phyloP scores from a whole-genome alignment of 768 basidiomycete genomes.

The Termitomyces sp. region DNA sequence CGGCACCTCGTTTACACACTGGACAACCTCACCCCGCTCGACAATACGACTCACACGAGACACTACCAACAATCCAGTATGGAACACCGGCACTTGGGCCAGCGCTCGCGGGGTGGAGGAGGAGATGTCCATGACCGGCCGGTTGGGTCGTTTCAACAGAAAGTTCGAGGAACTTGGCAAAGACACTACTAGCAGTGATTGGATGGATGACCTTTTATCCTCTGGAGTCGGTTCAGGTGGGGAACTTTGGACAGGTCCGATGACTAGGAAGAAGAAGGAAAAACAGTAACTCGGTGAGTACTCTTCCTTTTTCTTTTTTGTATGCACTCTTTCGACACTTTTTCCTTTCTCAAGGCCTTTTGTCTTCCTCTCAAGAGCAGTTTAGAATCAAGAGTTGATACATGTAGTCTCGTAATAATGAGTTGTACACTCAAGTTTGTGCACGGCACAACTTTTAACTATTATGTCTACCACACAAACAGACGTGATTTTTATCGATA shows the following conservation, averaged over 20 bases:
- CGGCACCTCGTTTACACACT: conserved; percentile 83
- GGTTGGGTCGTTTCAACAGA: conserved; percentile 76
- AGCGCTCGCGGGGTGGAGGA: conserved; percentile 54
- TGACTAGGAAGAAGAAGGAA: conserved; percentile 9
- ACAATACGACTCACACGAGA: conserved; percentile 77
- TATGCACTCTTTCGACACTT: background rate
- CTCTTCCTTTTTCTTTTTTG: too few relatives aligned
- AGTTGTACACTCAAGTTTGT: background rate
- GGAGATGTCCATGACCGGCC: conserved; percentile 66
- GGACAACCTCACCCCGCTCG: conserved; percentile 84
- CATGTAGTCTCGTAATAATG: background rate
- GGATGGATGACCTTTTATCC: conserved; percentile 25
- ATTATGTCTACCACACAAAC: conserved; percentile 8
- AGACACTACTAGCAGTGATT: conserved; percentile 27
- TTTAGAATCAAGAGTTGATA: background rate
- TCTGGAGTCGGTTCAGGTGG: conserved; percentile 10
- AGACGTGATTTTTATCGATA: conserved; percentile 42
- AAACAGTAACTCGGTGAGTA: background rate
- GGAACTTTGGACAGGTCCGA: conserved; percentile 8
- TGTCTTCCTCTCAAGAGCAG: background rate
- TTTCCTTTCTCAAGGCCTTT: background rate
- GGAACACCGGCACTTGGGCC: conserved; percentile 62
- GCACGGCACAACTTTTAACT: background rate
- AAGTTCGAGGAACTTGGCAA: conserved; percentile 53
- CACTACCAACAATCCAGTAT: conserved; percentile 84